Conservation (phyloP, 768 basidiomycete genomes). For the Tricholoma hemisulphureum region DNA sequence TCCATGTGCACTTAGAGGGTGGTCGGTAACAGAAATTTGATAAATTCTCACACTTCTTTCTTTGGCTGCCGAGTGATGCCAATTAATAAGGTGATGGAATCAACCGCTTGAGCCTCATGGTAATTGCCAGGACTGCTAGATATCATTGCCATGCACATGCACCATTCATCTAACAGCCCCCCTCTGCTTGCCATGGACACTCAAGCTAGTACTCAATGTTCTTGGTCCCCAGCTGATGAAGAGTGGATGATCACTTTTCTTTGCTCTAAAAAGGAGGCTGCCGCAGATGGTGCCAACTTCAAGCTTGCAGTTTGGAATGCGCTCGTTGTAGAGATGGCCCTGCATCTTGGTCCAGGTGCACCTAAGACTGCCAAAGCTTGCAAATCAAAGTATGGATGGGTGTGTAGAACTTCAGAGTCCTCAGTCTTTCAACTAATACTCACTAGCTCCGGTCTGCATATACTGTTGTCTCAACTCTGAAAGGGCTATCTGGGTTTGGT, state of each 20-base stretch:
- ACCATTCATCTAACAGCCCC: background rate
- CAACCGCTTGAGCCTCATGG: background rate
- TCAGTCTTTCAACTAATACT: background rate
- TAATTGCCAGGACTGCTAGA: background rate
- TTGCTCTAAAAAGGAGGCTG: background rate
- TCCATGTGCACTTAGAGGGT: too few species aligned
- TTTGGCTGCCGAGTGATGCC: too few species aligned
- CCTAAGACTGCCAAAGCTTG: background rate
- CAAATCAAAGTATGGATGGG: background rate
- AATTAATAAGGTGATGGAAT: background rate
- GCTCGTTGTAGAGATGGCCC: background rate
- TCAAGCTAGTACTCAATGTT: background rate
- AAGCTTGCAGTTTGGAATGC: background rate
- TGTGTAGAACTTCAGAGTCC: background rate
- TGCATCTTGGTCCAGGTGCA: background rate
- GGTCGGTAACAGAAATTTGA: too few species aligned
- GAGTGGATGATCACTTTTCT: background rate
- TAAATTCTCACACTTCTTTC: too few species aligned
- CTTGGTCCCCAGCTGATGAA: background rate
- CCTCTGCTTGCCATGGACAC: background rate
- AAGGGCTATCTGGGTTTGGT: background rate
- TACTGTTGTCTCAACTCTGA: background rate
- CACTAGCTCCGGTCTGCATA: background rate
- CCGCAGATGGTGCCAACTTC: background rate
- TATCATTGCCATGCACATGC: background rate